Evolutionary conservation across 768 basidiomycete species (phyloP).

Genomic region (Pulveroboletus sp.): DNA sequence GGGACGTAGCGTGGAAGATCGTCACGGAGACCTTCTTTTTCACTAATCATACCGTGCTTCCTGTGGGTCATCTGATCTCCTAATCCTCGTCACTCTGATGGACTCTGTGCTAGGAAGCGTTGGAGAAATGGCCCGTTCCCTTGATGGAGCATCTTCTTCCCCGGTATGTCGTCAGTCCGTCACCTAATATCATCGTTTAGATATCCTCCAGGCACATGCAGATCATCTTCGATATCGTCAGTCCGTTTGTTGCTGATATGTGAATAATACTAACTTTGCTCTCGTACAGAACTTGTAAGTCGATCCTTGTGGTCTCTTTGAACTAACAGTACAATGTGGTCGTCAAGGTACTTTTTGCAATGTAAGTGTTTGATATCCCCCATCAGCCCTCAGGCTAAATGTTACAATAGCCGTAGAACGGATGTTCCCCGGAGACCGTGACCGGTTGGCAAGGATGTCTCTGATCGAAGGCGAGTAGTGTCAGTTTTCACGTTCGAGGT

Average conservation of each 20-base stretch:
- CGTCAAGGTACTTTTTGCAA: conserved; percentile 56
- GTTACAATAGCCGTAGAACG: conserved; percentile 67
- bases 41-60: conserved; percentile 93
- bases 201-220: conserved; percentile 66
- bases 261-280: conserved; percentile 14
- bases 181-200: neutral
- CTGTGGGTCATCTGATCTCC: conserved; percentile 45
- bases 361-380: conserved; percentile 35
- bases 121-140: conserved; percentile 92
- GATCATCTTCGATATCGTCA: conserved; percentile 87
- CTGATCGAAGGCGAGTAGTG: conserved; percentile 73
- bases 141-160: conserved; percentile 84
- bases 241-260: conserved; percentile 23
- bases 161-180: conserved; percentile 39
- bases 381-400: neutral
- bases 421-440: conserved; percentile 86
- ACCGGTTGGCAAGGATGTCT: conserved; percentile 80
- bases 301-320: neutral
- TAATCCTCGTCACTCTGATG: neutral
- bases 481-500: neutral
- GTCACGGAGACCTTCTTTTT: conserved; percentile 91
- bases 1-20: conserved; percentile 86
- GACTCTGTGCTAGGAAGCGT: conserved; percentile 55
- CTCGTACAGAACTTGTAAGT: conserved; percentile 37
- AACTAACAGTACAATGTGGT: neutral